Evolutionary conservation across 2,329 filamentous ascomycete genomes (phyloP), one percentile per base, ranked within the genome.

Genomic region (Pestalotiopsis fici): DNA sequence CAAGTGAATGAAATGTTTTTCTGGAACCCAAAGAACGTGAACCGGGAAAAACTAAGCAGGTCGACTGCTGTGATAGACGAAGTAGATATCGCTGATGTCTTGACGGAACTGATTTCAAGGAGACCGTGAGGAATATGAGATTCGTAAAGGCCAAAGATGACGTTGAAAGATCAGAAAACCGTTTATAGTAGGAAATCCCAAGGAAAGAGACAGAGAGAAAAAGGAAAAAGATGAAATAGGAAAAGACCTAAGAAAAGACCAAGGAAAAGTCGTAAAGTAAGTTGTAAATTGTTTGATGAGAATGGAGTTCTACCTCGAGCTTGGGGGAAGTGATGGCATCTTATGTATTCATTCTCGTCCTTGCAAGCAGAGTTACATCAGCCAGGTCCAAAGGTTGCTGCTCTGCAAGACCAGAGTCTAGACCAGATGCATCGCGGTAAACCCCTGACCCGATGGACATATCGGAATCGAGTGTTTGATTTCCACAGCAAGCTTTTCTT

Each of bases 221-320:
- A 72, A 66, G 71, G 66, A 71, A 71, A 66, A 70, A 71, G 74
- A 50, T 18, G 18, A 18, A 50, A 50, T 35, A 35, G 43, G 43
- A 50, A 50, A 50, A 50, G 43, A 50, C 43, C 43, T 11, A 70
- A 66, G 59, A 54, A n/a, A 27, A 69, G 31, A 35, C 31, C 31
- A 69, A 75, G 69, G 70, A 74, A 76, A 77, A 69, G 67, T 65
- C 67, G 66, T 72, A 39, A 69, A 23, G 64, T 68, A 68, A 43
- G 31, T 68, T 72, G 62, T 54, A 47, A 27, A 67, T 67, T 50
- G 62, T 27, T 67, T 71, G 60, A 71, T 75, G 71, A 70, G 63
- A 65, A 69, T 67, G 67, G 64, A 72, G 27, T 23, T 43, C 23
- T 43, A 27, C 27, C 35, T 54, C 15, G 28, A 50, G 13, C 59